Percentiles rank a stretch among this genome's conserved stretches.
These are phyloP conservation scores for Poa annua DNA, from an alignment of 176 grass and related monocot species.

Conservation along the genomic window DNA sequence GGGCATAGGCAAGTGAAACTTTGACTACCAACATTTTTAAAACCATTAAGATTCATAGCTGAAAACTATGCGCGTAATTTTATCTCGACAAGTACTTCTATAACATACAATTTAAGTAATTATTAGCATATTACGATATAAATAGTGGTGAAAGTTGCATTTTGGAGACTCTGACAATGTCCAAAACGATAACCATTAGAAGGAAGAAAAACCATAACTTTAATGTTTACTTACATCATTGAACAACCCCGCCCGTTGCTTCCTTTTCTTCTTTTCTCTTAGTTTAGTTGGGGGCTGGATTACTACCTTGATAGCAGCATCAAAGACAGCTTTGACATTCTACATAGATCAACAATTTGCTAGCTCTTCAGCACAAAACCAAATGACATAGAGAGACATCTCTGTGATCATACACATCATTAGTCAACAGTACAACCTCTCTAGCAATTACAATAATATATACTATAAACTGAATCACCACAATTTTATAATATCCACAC, in stretches of 20 bases:
- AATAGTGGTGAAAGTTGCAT: not conserved
- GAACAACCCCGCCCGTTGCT: conserved; percentile 63
- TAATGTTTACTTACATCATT: conserved; percentile 59
- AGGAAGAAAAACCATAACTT: not conserved
- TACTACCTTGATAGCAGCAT: conserved; percentile 99
- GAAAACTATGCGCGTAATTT: not conserved
- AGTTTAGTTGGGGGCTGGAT: conserved; percentile 88
- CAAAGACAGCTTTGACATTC: conserved; percentile 99
- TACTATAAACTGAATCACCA: not conserved
- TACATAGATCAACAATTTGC: conserved; percentile 35
- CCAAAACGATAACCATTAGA: not conserved
- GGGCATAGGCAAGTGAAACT: not conserved
- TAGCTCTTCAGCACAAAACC: conserved; percentile 19
- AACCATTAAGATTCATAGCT: not conserved
- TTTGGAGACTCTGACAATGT: not conserved
- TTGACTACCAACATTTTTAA: not conserved
- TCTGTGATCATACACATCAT: not conserved
- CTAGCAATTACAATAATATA: not conserved
- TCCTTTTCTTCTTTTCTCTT: conserved; percentile 99
- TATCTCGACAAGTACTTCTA: not conserved
- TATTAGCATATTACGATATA: not conserved
- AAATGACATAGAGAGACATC: conserved; percentile 26
- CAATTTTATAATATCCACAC: not conserved
- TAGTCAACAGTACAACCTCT: not conserved
- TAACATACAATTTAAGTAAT: not conserved